These are phyloP conservation scores for Crithidia sp. DNA, from an alignment of 208 protist genomes.

Conservation along the genomic window DNA sequence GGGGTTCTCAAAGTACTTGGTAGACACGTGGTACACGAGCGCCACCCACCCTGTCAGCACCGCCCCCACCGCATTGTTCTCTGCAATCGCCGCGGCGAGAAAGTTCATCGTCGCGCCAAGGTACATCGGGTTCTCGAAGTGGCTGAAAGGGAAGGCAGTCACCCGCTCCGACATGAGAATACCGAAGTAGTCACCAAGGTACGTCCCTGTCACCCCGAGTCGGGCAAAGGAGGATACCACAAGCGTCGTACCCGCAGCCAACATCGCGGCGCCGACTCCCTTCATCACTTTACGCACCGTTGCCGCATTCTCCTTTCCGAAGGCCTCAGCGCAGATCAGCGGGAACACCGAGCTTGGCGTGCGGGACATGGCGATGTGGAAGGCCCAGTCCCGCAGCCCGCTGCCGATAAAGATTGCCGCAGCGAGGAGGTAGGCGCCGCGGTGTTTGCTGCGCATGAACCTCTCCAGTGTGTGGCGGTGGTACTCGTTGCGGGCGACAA, in stretches of 20 bases:
- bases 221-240: constrained; percentile 71
- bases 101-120: constrained; percentile 90
- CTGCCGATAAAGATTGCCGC: constrained; percentile 80
- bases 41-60: constrained; percentile 72
- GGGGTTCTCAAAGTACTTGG: constrained; percentile 88
- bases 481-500: constrained; percentile 91
- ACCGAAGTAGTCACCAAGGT: constrained; percentile 95
- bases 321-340: constrained; percentile 19
- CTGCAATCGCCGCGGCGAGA: constrained; percentile 67
- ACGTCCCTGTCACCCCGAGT: constrained; percentile 93
- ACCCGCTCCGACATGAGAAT: constrained; percentile 90
- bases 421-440: constrained; percentile 89
- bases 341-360: constrained; percentile 45
- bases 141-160: constrained; percentile 93
- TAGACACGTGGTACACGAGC: constrained; percentile 86
- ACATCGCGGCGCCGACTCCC: constrained; percentile 41
- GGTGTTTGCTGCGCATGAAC: constrained; percentile 38
- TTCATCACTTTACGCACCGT: constrained; percentile 13
- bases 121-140: constrained; percentile 95
- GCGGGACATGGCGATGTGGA: constrained; percentile 53
- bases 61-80: constrained; percentile 76
- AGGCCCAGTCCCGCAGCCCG: constrained; percentile 73
- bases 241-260: constrained; percentile 61
- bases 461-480: constrained; percentile 75
- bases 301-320: neutral